Base-by-base conservation (phyloP, 1,284 basidiomycete species). In the Porodaedalea pini region DNA sequence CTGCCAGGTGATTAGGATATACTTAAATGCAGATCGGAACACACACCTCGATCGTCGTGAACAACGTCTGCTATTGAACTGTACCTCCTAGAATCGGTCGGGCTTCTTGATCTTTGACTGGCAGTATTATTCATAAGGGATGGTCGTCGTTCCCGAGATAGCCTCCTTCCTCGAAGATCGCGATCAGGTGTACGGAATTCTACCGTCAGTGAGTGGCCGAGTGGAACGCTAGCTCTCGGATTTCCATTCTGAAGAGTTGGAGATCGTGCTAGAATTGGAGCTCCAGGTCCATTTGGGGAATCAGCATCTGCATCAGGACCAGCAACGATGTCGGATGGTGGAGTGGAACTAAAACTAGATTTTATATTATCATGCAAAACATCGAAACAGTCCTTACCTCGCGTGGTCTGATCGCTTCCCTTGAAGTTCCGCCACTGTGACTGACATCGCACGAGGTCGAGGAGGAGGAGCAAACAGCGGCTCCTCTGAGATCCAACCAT, bases 401-500 rank as follows among this genome's bases (percentile, higher is more conserved):
- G n/a, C n/a, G n/a, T n/a, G n/a, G n/a, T n/a, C n/a, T n/a, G 36
- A 8, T 2, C 8, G 15, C n/a, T 34, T 41, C 23, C 34, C 21
- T 23, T 57, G 19, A 8, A 41, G 17, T 36, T 51, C 43, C 39
- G 32, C 49, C 21, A 51, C 31, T 21, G 34, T 32, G 2, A 57
- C 45, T 21, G 43, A 19, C 15, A 50, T 11, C 3, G 32, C 45
- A 3, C 39, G 29, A 50, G 37, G 40, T 15, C 34, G 19, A 37
- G 21, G 44, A 6, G 49, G 15, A 51, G 37, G 39, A 8, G 36
- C 8, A 17, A 32, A 15, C 32, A 25, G 51, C 1, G 70, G 65
- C n/a, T 73, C 75, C 61, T 81, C 78, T 48, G 75, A 81, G 40
- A 86, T 76, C 78, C 77, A 82, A 8, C 89, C 92, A 71, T 86